phyloP scores from a whole-genome alignment of 192 early-diverging fungal species.

The Mortierella claussenii region DNA sequence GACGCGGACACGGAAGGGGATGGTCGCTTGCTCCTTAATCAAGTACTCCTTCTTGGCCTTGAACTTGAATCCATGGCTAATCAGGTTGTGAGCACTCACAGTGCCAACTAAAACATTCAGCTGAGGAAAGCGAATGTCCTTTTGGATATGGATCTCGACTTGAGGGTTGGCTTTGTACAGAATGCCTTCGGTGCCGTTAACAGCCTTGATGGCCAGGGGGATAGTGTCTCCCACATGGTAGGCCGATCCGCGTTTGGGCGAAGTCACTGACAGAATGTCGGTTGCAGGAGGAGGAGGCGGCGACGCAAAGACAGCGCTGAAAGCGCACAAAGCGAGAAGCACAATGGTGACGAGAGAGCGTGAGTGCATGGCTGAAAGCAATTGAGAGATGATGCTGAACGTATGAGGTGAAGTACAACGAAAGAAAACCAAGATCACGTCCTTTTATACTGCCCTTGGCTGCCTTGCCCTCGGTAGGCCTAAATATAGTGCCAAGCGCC shows the following conservation, averaged over 20 bases:
- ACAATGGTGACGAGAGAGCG: constrained; percentile 25
- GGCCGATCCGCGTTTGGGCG: neutral
- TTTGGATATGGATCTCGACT: constrained; percentile 21
- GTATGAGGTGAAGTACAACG: neutral
- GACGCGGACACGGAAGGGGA: constrained; percentile 27
- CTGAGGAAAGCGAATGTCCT: constrained; percentile 10
- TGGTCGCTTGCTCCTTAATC: constrained; percentile 16
- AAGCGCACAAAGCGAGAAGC: constrained; percentile 14
- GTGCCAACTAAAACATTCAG: constrained; percentile 12
- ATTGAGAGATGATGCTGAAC: neutral
- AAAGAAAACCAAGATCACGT: too few species aligned
- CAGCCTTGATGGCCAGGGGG: constrained; percentile 11
- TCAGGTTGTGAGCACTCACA: neutral
- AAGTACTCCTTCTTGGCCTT: constrained; percentile 15
- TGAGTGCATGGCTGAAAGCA: constrained; percentile 31
- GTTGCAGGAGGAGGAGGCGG: constrained; percentile 2
- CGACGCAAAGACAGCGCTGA: neutral
- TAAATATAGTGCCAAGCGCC: too few species aligned
- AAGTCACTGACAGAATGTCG: constrained; percentile 11
- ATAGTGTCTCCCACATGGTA: constrained; percentile 27
- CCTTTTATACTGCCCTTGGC: too few species aligned
- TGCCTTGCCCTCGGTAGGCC: too few species aligned
- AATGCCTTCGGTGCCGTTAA: constrained; percentile 3
- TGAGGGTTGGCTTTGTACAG: constrained; percentile 24
- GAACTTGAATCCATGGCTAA: constrained; percentile 21